Conservation (phyloP, 495 filamentous ascomycete species). For the Tuber brumale region DNA sequence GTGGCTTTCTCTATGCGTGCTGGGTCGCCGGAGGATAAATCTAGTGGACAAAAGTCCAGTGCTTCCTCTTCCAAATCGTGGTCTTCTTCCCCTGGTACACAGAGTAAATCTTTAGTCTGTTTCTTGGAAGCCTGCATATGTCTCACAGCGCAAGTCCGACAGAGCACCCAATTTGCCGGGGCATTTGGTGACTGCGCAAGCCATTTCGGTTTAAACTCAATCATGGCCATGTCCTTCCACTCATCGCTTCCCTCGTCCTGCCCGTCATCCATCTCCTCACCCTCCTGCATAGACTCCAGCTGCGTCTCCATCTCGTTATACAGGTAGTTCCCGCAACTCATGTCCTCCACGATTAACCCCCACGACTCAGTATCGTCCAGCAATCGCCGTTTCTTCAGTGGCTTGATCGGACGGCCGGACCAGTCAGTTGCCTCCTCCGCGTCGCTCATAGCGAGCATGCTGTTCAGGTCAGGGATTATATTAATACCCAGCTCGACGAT, state of each 20-base stretch:
- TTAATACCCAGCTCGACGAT: slow-evolving; percentile 31
- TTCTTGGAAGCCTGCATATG: slow-evolving; percentile 47
- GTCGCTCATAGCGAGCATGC: slow-evolving; percentile 16
- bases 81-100: slow-evolving; percentile 4
- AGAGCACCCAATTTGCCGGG: slow-evolving; percentile 59
- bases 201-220: slow-evolving; percentile 96
- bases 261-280: slow-evolving; percentile 21
- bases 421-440: slow-evolving; percentile 28
- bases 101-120: slow-evolving; percentile 1
- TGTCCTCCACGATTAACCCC: slow-evolving; percentile 40
- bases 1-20: slow-evolving; percentile 36
- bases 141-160: slow-evolving; percentile 75
- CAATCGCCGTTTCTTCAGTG: slow-evolving; percentile 25
- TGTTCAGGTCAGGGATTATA: slow-evolving; percentile 33
- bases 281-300: slow-evolving; percentile 4
- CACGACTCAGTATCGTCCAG: slow-evolving; percentile 38
- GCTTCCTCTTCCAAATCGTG: slow-evolving; percentile 32
- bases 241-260: slow-evolving; percentile 32
- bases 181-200: slow-evolving; percentile 75
- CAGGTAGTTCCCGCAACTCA: slow-evolving; percentile 41
- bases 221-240: slow-evolving; percentile 43
- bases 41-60: slow-evolving; percentile 53
- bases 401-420: slow-evolving; percentile 34
- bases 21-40: slow-evolving; percentile 49
- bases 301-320: slow-evolving; percentile 19